A percentile compares a stretch with the other conserved stretches of the same genome.
Conservation (phyloP, 2,329 filamentous ascomycete genomes). For the Clarireedia paspali region DNA sequence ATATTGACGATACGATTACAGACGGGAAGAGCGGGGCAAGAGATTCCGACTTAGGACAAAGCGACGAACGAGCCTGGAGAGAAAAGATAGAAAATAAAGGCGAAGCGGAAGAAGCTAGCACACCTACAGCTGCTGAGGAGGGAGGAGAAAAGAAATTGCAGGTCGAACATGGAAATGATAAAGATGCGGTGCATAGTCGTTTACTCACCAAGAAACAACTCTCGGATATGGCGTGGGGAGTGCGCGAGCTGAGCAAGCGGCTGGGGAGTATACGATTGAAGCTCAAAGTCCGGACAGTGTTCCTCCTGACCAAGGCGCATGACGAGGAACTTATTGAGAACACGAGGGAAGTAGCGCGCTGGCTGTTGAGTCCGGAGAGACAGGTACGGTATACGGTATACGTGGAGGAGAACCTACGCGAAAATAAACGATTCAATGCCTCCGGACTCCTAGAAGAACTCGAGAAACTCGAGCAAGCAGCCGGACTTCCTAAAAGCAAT, state of each 20-base stretch:
- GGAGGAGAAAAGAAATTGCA: conserved; percentile 12
- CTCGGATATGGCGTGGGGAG: conserved; percentile 94
- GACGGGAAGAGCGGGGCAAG: background rate
- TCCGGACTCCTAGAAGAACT: conserved; percentile 59
- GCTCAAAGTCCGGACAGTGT: conserved; percentile 74
- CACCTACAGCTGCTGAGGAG: conserved; percentile 2
- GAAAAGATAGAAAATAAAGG: conserved; percentile 16
- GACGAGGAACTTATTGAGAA: conserved; percentile 72
- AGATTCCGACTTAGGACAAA: conserved; percentile 35
- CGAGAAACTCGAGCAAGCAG: conserved; percentile 35
- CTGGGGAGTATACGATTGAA: conserved; percentile 76
- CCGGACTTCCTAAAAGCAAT: conserved; percentile 18
- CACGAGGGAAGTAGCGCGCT: conserved; percentile 68
- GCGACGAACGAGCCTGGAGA: conserved; percentile 50
- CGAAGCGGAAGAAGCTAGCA: background rate
- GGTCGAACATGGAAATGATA: conserved; percentile 11
- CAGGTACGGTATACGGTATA: conserved; percentile 68
- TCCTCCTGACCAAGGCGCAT: conserved; percentile 86
- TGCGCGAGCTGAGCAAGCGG: conserved; percentile 80
- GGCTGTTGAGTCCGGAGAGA: conserved; percentile 68
- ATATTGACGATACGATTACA: background rate
- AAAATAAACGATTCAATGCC: conserved; percentile 66
- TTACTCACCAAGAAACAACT: conserved; percentile 91
- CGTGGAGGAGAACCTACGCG: conserved; percentile 68
- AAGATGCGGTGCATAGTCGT: conserved; percentile 44